Evolutionary conservation across 805 yeast species (phyloP).

Genomic region (Spencermartinsiella europaea): DNA sequence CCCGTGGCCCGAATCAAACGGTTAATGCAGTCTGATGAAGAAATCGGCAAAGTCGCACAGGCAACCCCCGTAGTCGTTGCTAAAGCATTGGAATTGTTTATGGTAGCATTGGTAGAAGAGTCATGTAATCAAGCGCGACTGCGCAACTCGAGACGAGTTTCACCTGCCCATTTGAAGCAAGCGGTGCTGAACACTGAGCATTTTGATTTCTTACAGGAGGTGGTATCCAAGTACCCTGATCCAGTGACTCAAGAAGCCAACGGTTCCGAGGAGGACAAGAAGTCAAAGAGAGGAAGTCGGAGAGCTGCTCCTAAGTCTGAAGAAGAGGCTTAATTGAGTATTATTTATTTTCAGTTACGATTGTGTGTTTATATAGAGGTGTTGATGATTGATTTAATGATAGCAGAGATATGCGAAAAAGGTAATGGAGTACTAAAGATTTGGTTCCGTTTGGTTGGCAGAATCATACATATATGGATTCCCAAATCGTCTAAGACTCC

Average conservation of each 20-base stretch:
- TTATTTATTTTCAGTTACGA: no score
- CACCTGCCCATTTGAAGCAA: constrained; percentile 73
- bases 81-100: constrained; percentile 85
- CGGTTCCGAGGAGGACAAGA: constrained; percentile 11
- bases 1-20: constrained; percentile 83
- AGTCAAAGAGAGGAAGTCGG: constrained; percentile 1
- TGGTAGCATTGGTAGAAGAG: constrained; percentile 83
- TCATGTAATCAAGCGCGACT: constrained; percentile 71
- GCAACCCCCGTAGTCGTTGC: constrained; percentile 99
- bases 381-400: no score
- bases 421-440: no score
- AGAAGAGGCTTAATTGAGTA: no score
- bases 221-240: constrained; percentile 56
- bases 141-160: constrained; percentile 72
- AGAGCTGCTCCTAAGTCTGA: constrained; percentile 3
- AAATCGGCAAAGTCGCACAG: constrained; percentile 96
- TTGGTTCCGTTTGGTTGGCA: no score
- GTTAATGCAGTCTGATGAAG: constrained; percentile 97
- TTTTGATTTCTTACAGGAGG: constrained; percentile 86
- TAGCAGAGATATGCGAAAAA: no score
- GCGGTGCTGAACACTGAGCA: constrained; percentile 85
- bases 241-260: constrained; percentile 27
- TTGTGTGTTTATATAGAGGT: no score
- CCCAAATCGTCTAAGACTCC: background rate
- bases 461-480: no score